Conservation (phyloP, 208 protist genomes). For the Crithidia mellificae region DNA sequence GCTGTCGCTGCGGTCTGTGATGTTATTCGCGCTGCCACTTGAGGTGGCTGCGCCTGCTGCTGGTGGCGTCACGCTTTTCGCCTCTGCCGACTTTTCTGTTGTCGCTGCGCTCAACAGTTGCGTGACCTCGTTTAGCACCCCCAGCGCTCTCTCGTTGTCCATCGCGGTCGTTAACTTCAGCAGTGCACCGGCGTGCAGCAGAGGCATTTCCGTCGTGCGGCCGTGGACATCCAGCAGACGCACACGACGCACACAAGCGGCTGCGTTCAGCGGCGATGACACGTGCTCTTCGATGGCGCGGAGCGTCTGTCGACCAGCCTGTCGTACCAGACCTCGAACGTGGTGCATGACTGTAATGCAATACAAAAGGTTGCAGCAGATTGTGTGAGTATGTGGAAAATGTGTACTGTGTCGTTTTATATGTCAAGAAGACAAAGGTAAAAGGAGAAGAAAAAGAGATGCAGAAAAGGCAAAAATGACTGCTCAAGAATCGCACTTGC, state of each 20-base stretch:
- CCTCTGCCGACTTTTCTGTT: not conserved
- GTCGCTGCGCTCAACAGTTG: not conserved
- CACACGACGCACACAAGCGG: constrained; percentile 18
- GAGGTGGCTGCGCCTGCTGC: not conserved
- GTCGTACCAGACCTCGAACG: constrained; percentile 53
- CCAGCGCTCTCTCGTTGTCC: constrained; percentile 30
- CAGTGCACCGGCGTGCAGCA: constrained; percentile 28
- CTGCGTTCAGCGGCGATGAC: not conserved
- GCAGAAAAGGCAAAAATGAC: not conserved
- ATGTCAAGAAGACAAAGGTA: not conserved
- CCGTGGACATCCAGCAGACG: constrained; percentile 25
- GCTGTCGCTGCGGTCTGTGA: not conserved
- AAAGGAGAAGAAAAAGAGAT: constrained; percentile 9
- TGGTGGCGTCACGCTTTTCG: no score
- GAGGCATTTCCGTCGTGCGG: not conserved
- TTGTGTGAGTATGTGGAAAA: not conserved
- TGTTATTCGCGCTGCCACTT: not conserved
- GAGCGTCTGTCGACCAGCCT: constrained; percentile 26
- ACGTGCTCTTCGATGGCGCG: constrained; percentile 27
- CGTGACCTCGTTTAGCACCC: constrained; percentile 28
- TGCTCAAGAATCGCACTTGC: no score
- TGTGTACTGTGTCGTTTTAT: not conserved
- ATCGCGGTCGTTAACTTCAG: constrained; percentile 20
- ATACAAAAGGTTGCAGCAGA: no score
- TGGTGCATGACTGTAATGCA: constrained; percentile 48